Conservation (phyloP, 1,284 basidiomycete genomes). For the Mycosarcoma mackinlayi region DNA sequence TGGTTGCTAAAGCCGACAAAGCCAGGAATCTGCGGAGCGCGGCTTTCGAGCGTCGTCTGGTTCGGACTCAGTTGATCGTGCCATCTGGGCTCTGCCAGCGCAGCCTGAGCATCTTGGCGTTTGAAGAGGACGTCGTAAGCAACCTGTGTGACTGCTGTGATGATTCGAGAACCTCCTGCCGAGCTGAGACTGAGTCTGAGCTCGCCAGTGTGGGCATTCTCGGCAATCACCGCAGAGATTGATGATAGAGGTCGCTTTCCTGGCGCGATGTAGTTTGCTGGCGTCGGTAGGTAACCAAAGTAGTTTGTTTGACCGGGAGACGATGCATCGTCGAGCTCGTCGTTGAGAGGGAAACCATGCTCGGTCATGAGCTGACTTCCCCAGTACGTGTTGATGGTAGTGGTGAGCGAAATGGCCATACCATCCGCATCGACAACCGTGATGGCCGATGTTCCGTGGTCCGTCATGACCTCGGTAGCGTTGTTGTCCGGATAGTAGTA, state of each 20-base stretch:
- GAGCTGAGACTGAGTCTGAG: constrained; percentile 68
- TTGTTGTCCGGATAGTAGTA: constrained; percentile 68
- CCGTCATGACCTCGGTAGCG: constrained; percentile 56
- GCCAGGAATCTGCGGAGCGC: constrained; percentile 48
- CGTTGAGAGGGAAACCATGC: constrained; percentile 62
- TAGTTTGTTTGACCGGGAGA: constrained; percentile 67
- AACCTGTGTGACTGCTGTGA: constrained; percentile 69
- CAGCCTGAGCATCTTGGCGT: constrained; percentile 52
- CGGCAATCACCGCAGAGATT: constrained; percentile 69
- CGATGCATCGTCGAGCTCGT: constrained; percentile 70
- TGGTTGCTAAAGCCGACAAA: constrained; percentile 67
- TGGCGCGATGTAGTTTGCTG: constrained; percentile 68
- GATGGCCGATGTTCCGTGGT: constrained; percentile 69
- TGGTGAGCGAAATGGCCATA: constrained; percentile 69
- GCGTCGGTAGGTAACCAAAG: constrained; percentile 65
- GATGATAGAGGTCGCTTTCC: constrained; percentile 69
- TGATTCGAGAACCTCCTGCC: constrained; percentile 70
- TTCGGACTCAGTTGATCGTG: constrained; percentile 69
- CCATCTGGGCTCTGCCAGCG: constrained; percentile 68
- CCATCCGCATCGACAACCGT: constrained; percentile 68
- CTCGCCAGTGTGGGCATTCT: constrained; percentile 65
- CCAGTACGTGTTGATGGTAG: constrained; percentile 70
- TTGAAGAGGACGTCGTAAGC: constrained; percentile 56
- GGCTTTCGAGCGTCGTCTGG: constrained; percentile 67
- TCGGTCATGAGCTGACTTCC: constrained; percentile 60